Conservation (phyloP, 1,284 basidiomycete species). For the Pterula multifida region DNA sequence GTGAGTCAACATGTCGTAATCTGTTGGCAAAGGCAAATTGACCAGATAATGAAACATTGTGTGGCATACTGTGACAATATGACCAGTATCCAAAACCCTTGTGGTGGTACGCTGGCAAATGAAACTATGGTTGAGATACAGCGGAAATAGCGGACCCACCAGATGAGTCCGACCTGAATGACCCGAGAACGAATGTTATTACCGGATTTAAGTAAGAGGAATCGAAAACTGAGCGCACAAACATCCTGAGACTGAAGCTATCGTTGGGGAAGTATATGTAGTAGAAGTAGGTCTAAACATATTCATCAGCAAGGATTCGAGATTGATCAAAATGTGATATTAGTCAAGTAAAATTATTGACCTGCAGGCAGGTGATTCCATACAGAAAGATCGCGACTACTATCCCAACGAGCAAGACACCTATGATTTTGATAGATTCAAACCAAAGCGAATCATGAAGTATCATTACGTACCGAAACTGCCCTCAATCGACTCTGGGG, state of each 20-base stretch:
- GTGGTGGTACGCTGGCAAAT: not conserved
- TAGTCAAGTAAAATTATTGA: not conserved
- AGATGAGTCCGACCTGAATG: not conserved
- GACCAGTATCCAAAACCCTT: not conserved
- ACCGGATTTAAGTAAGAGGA: not conserved
- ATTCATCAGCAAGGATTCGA: not conserved
- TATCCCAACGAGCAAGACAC: not conserved
- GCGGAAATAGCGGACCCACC: not conserved
- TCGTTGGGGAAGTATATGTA: not conserved
- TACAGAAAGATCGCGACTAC: not conserved
- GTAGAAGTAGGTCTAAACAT: not conserved
- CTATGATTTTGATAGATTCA: too few relatives aligned
- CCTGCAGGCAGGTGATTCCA: constrained; percentile 1
- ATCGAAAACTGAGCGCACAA: not conserved
- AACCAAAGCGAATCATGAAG: too few relatives aligned
- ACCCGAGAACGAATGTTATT: not conserved
- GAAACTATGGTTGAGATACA: too few relatives aligned
- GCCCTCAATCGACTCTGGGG: not conserved
- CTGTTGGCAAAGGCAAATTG: not conserved
- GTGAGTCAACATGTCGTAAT: not conserved
- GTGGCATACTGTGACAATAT: not conserved
- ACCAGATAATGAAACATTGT: not conserved
- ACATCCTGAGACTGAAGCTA: not conserved
- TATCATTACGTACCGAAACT: not conserved
- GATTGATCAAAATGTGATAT: not conserved